A percentile compares a stretch with the other conserved stretches of the same genome.
These are phyloP conservation scores for Penicillium sp. DNA, from an alignment of 2,329 filamentous ascomycete species.

Conservation along the genomic window DNA sequence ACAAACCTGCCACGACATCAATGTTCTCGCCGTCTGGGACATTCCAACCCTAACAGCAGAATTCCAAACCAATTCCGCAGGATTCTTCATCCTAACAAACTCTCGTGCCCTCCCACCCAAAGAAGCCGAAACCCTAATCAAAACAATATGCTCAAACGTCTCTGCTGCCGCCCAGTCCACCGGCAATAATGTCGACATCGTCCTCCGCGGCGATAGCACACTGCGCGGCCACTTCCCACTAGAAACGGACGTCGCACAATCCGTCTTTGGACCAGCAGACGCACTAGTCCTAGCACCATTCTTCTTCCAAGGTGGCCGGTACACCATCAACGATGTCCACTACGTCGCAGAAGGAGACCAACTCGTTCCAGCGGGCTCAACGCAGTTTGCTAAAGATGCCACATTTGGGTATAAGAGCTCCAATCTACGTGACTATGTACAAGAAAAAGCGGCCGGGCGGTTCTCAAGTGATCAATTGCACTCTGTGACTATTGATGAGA, in stretches of 20 bases:
- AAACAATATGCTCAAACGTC: slow-evolving; percentile 54
- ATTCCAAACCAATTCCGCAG: slow-evolving; percentile 44
- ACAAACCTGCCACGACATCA: slow-evolving; percentile 61
- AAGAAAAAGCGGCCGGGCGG: slow-evolving; percentile 53
- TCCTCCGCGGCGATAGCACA: slow-evolving; percentile 59
- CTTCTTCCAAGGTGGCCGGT: slow-evolving; percentile 59
- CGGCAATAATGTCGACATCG: slow-evolving; percentile 52
- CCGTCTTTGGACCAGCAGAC: slow-evolving; percentile 52
- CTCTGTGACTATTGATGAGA: slow-evolving; percentile 50
- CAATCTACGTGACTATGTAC: slow-evolving; percentile 54
- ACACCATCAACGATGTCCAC: slow-evolving; percentile 59
- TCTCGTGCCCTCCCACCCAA: slow-evolving; percentile 56
- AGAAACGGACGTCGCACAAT: slow-evolving; percentile 54
- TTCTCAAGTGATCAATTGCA: slow-evolving; percentile 42
- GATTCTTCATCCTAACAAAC: slow-evolving; percentile 64
- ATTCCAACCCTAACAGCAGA: slow-evolving; percentile 45
- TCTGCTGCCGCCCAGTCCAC: slow-evolving; percentile 45
- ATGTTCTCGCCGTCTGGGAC: slow-evolving; percentile 58
- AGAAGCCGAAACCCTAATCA: slow-evolving; percentile 50
- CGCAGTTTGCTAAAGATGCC: slow-evolving; percentile 59
- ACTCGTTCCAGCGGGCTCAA: slow-evolving; percentile 53
- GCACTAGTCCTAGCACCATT: slow-evolving; percentile 60
- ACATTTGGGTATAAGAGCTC: slow-evolving; percentile 60
- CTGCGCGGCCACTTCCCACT: slow-evolving; percentile 59
- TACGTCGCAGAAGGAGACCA: slow-evolving; percentile 56